A percentile compares a stretch with the other conserved stretches of the same genome.
These are phyloP conservation scores for Vigna unguiculata DNA, from an alignment of 306 rosid species.

Conservation along the genomic window DNA sequence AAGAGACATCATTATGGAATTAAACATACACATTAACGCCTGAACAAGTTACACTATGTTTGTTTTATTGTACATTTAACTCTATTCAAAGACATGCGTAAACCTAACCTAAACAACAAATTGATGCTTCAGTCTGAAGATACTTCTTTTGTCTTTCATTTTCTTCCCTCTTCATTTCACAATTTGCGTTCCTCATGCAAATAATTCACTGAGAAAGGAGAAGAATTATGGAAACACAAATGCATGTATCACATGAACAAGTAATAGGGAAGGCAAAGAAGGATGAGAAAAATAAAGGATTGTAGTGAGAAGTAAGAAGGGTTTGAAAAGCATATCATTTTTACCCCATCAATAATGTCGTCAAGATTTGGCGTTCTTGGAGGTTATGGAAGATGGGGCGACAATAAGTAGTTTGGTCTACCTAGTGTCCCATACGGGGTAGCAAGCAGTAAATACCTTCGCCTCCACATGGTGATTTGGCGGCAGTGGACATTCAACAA, in stretches of 20 bases:
- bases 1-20: no score
- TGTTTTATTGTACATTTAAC: no score
- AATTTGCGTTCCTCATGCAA: no score
- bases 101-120: no score
- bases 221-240: no score
- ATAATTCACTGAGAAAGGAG: no score
- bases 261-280: conserved; percentile 34
- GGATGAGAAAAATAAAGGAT: background rate
- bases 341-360: background rate
- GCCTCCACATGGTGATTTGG: background rate
- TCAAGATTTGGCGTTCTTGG: background rate
- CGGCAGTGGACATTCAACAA: background rate
- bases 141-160: no score
- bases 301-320: background rate
- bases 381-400: background rate
- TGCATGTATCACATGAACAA: background rate
- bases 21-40: no score
- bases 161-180: no score
- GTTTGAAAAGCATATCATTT: background rate
- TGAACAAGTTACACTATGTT: no score
- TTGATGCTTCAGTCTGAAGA: no score
- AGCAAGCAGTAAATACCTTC: background rate
- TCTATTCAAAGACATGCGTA: no score
- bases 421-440: background rate
- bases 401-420: background rate